Percentiles rank a stretch among this genome's conserved stretches.
These are phyloP conservation scores for Colletotrichum gloeosporioides DNA, from an alignment of 2,329 filamentous ascomycete species.

Conservation along the genomic window DNA sequence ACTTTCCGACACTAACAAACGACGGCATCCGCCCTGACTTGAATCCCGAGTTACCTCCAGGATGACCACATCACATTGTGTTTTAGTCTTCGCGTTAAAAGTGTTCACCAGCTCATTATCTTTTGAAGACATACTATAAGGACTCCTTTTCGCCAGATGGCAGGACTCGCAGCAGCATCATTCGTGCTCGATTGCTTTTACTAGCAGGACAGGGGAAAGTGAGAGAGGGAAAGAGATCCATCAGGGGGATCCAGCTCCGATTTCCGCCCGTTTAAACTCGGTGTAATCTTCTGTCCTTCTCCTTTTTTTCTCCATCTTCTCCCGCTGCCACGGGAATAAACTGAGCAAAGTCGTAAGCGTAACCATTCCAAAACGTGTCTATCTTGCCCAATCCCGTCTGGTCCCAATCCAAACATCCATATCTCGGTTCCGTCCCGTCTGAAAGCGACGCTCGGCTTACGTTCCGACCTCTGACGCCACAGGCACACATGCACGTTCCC, in stretches of 20 bases:
- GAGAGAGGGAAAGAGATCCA: not conserved
- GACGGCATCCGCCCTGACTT: not conserved
- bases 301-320: not conserved
- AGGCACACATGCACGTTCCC: slow-evolving; percentile 23
- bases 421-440: not conserved
- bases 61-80: not conserved
- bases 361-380: not conserved
- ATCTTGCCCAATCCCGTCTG: not conserved
- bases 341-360: slow-evolving; percentile 18
- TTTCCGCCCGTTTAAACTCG: not conserved
- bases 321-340: not conserved
- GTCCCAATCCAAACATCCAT: not conserved
- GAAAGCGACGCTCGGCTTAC: slow-evolving; percentile 19
- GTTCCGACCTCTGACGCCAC: slow-evolving; percentile 18
- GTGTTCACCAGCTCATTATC: not conserved
- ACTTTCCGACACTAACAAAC: slow-evolving; percentile 3
- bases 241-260: not conserved
- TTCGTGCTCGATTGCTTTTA: slow-evolving; percentile 5
- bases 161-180: not conserved
- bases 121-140: not conserved
- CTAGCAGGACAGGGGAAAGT: not conserved
- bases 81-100: not conserved
- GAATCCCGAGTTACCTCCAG: slow-evolving; percentile 19
- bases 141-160: not conserved
- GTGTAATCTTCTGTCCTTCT: not conserved